Percentiles rank a stretch among this genome's conserved stretches.
These are phyloP conservation scores for Immersiporthe knoxdaviesiana DNA, from an alignment of 2,329 filamentous ascomycete species.

Conservation along the genomic window DNA sequence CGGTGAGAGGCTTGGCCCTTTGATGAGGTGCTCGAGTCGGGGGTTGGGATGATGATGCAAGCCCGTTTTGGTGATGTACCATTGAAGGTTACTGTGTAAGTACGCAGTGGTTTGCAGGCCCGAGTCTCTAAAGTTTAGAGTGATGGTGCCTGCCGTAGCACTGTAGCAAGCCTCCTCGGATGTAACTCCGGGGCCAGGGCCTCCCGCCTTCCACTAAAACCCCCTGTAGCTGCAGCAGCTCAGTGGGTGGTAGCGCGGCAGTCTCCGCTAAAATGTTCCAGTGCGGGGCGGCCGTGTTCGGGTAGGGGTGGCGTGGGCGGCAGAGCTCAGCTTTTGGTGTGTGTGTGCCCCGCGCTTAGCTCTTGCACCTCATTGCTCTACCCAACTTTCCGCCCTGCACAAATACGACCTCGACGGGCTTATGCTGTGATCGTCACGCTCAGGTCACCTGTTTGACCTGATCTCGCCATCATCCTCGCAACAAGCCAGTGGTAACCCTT, in stretches of 20 bases:
- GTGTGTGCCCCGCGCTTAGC: slow-evolving; percentile 4
- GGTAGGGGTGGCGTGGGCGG: background rate
- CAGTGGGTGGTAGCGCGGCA: too few species aligned
- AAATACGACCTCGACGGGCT: background rate
- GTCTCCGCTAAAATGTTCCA: slow-evolving; percentile 14
- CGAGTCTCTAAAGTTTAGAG: background rate
- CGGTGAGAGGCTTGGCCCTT: background rate
- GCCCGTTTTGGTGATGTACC: background rate
- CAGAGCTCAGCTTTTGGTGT: background rate
- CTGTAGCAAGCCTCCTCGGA: background rate
- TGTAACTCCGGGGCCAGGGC: background rate
- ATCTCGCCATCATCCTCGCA: background rate
- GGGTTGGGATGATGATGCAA: background rate
- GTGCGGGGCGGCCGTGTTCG: background rate
- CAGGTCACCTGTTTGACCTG: slow-evolving; percentile 1
- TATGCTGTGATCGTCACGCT: background rate
- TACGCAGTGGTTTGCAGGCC: background rate
- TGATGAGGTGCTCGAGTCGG: background rate
- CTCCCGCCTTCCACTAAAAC: background rate
- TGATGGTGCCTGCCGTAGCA: slow-evolving; percentile 8
- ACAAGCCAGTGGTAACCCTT: slow-evolving; percentile 12
- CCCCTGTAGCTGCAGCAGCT: slow-evolving; percentile 10
- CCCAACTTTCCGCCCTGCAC: background rate
- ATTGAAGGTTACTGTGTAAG: too few species aligned
- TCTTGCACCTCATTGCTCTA: background rate